Evolutionary conservation across 495 filamentous ascomycete species (phyloP).

Genomic region (Podospora pseudoanserina): DNA sequence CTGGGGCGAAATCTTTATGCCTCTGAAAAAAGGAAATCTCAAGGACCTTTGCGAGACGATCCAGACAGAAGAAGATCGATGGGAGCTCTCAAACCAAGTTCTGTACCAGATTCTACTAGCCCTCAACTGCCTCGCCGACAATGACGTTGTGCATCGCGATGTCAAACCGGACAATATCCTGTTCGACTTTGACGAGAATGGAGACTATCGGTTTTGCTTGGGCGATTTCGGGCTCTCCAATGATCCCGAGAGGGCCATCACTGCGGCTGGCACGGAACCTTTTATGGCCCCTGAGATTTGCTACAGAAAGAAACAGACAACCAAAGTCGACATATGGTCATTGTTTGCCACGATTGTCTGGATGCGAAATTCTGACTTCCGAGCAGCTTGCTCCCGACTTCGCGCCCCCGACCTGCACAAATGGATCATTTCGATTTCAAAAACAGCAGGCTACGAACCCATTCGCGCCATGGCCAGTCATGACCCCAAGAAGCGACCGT

Average conservation of each 20-base stretch:
- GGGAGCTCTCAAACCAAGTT: conserved; percentile 18
- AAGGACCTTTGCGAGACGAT: conserved; percentile 18
- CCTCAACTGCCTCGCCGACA: conserved; percentile 27
- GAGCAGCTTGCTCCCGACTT: conserved; percentile 13
- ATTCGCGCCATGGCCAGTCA: conserved; percentile 26
- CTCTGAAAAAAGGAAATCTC: conserved; percentile 30
- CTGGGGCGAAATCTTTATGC: conserved; percentile 38
- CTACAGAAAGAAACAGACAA: conserved; percentile 27
- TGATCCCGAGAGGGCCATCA: conserved; percentile 22
- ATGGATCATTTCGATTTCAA: conserved; percentile 19
- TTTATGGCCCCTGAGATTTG: conserved; percentile 38
- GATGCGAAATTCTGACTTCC: conserved; percentile 28
- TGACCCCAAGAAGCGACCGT: conserved; percentile 23
- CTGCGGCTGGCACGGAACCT: conserved; percentile 25
- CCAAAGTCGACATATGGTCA: conserved; percentile 42
- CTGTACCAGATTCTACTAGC: conserved; percentile 36
- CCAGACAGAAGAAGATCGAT: background rate
- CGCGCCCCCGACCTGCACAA: conserved; percentile 21
- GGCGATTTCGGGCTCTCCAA: conserved; percentile 38
- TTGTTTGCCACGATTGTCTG: conserved; percentile 43
- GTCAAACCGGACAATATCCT: conserved; percentile 80
- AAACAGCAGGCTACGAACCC: conserved; percentile 12
- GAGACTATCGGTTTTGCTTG: conserved; percentile 31
- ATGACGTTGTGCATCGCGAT: conserved; percentile 73
- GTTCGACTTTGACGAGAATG: conserved; percentile 15